Evolutionary conservation across 805 yeast species (phyloP).

Genomic region (Yarrowia sp.): DNA sequence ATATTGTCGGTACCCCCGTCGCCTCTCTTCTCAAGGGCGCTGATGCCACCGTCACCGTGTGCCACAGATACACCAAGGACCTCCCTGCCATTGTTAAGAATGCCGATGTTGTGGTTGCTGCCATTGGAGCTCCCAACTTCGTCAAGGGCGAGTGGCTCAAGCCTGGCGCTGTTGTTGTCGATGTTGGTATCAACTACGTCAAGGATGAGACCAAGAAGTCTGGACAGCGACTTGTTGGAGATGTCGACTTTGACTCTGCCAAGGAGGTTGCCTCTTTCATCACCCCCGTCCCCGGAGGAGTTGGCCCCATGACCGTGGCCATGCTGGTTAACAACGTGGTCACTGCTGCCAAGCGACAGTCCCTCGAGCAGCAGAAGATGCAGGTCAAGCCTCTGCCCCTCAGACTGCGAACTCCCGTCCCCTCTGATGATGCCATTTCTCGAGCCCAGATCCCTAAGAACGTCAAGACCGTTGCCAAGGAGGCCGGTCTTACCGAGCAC

Average conservation of each 20-base stretch:
- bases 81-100: constrained; percentile 54
- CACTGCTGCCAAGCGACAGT: constrained; percentile 66
- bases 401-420: constrained; percentile 62
- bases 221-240: constrained; percentile 89
- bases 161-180: constrained; percentile 78
- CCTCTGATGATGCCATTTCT: constrained; percentile 86
- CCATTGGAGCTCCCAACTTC: constrained; percentile 81
- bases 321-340: constrained; percentile 85
- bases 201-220: constrained; percentile 70
- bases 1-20: constrained; percentile 93
- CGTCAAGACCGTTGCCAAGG: constrained; percentile 68
- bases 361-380: constrained; percentile 37
- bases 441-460: constrained; percentile 85
- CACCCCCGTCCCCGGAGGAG: constrained; percentile 99
- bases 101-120: constrained; percentile 90
- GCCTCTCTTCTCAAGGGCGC: constrained; percentile 73
- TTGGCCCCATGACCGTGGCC: constrained; percentile 99
- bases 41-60: constrained; percentile 80
- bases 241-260: constrained; percentile 78
- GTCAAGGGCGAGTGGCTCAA: constrained; percentile 88
- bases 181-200: constrained; percentile 91
- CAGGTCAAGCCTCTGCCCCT: constrained; percentile 56
- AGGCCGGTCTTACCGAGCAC: constrained; percentile 69
- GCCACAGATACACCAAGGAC: constrained; percentile 70
- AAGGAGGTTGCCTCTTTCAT: constrained; percentile 59